Evolutionary conservation across 148 eudicot genomes (phyloP), one percentile per base, ranked within the genome.

Genomic region (Chenopodium suecicum): DNA sequence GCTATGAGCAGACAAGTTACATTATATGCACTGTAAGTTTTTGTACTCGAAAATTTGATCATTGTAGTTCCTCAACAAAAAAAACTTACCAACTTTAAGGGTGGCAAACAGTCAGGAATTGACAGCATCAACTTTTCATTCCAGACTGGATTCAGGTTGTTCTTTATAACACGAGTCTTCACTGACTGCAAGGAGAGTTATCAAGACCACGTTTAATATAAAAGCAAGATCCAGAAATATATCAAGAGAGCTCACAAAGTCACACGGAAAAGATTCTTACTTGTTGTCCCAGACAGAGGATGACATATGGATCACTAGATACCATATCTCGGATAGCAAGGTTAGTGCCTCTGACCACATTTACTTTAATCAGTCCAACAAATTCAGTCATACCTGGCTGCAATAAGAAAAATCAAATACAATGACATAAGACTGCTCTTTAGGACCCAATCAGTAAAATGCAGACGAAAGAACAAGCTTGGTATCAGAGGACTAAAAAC

Each of bases 351-450:
- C 77, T 89, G 32, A 96, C 93, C 73, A 91, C 91, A 76, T 92
- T 96, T 76, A 94, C 95, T 84, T 92, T 91, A 70, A 96, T 91
- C 78, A 96, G 77, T 56, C 99, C 99, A 16, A 96, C 90, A 82
- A 96, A 96, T 87, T 96, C 99, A 54, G 92, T 84, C 99, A 96
- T 96, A 50, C 99, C 99, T 82, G 94, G 97, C 99, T 96, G 89
- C 78, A 44, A 41, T 41, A 6, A 5, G 44, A 41, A 41, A 74
- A 78, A 73, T 74, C 7, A 74, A 65, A 22, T 77, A 54, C 22
- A 67, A 41, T 20, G 52, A 23, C 23, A n/a, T 82, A 68, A 81
- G 83, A 52, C 46, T 47, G 27, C 3, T 20, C 17, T 17, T 20
- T 1, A 13, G 37, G 17, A 74, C 9, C 12, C 46, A 29, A 69